Percentiles rank a stretch among this genome's conserved stretches.
phyloP scores from a whole-genome alignment of 169 alveolate genomes.

The Blepharisma undulans region DNA sequence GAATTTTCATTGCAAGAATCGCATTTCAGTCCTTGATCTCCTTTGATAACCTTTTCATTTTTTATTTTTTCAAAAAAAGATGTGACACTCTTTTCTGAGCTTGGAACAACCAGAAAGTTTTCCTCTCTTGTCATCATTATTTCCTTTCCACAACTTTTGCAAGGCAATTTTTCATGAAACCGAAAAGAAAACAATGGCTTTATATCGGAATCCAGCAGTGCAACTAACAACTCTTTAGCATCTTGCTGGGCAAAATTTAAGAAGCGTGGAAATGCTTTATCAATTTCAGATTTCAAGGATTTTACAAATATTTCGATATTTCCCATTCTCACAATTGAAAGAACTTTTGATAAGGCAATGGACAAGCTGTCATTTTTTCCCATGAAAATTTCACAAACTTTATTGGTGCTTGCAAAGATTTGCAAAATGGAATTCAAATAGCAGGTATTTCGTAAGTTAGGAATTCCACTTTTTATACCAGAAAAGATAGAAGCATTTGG shows the following conservation, averaged over 20 bases:
- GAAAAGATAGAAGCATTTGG: too few species aligned
- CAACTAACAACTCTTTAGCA: background rate
- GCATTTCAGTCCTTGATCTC: too few species aligned
- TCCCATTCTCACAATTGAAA: background rate
- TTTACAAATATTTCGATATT: background rate
- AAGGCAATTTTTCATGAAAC: background rate
- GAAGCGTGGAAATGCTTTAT: background rate
- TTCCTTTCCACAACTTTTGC: background rate
- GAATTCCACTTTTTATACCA: background rate
- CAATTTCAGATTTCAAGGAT: background rate
- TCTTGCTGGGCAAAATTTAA: background rate
- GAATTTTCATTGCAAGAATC: too few species aligned
- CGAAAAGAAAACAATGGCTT: background rate
- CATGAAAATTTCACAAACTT: background rate
- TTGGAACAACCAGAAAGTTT: background rate
- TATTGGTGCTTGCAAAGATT: background rate
- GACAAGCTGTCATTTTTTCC: background rate
- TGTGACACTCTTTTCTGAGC: background rate
- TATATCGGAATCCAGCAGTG: background rate
- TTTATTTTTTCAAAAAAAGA: background rate
- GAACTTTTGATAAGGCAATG: background rate
- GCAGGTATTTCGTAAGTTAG: background rate
- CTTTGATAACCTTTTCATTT: too few species aligned
- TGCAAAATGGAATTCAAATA: background rate
- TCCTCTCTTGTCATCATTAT: background rate